Evolutionary conservation across 225 moss, liverwort and hornwort genomes (phyloP).

Genomic region (Asterella californica): DNA sequence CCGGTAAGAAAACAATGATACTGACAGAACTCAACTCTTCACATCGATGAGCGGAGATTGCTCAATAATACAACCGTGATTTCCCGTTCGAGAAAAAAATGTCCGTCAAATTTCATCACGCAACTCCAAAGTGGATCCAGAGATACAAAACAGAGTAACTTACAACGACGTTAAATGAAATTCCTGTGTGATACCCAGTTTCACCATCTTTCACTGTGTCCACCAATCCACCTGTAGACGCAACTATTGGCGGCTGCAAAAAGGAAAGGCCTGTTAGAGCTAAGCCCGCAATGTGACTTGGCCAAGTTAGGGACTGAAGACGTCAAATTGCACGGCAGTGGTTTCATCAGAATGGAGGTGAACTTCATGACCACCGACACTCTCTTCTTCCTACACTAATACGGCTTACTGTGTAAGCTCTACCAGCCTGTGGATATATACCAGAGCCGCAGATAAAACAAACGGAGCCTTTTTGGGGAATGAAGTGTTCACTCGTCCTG

Average conservation of each 20-base stretch:
- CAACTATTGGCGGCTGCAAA: slow-evolving; percentile 62
- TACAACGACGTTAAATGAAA: slow-evolving; percentile 74
- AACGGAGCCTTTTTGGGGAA: too few relatives aligned
- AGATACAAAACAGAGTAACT: neutral
- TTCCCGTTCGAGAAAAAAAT: neutral
- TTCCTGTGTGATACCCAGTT: slow-evolving; percentile 74
- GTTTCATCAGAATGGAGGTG: too few relatives aligned
- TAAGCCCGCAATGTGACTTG: neutral
- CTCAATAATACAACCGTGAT: neutral
- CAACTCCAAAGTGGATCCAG: neutral
- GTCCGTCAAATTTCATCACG: neutral
- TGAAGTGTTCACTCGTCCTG: too few relatives aligned
- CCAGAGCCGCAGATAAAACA: too few relatives aligned
- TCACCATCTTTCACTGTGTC: slow-evolving; percentile 81
- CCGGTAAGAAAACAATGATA: too few relatives aligned
- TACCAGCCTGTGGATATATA: too few relatives aligned
- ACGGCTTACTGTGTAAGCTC: too few relatives aligned
- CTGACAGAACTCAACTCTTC: too few relatives aligned
- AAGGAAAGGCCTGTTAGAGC: neutral
- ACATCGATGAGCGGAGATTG: neutral
- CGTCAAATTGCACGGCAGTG: neutral
- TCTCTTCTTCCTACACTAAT: too few relatives aligned
- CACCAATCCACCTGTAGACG: slow-evolving; percentile 81
- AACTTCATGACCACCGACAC: too few relatives aligned
- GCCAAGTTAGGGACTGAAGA: neutral